Evolutionary conservation across 108 stramenopile species (phyloP).

Genomic region (Nitzschia inconspicua): DNA sequence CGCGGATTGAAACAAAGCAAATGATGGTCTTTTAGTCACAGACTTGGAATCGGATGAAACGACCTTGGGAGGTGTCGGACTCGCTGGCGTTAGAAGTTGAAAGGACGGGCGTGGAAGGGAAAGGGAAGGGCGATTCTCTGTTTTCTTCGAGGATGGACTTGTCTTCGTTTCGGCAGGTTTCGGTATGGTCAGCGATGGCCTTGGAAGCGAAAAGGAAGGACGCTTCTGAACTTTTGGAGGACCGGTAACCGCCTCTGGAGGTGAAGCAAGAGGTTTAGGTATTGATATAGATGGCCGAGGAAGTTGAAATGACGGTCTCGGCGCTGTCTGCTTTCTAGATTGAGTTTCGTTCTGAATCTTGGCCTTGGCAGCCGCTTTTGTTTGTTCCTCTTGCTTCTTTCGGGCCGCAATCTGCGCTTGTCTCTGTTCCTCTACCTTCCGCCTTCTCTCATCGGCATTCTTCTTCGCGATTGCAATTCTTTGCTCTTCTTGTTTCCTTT

Average conservation of each 20-base stretch:
- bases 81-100: too few relatives aligned
- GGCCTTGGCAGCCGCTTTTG: slow-evolving; percentile 15
- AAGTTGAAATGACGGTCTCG: neutral
- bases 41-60: too few relatives aligned
- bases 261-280: too few relatives aligned
- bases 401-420: slow-evolving; percentile 13
- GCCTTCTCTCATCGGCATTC: slow-evolving; percentile 5
- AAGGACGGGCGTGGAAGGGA: too few relatives aligned
- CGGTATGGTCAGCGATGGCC: neutral
- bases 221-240: neutral
- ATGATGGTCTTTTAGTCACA: too few relatives aligned
- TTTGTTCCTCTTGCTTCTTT: slow-evolving; percentile 4
- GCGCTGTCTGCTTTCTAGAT: too few relatives aligned
- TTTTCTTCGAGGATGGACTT: neutral
- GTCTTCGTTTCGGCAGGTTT: neutral
- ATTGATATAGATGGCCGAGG: neutral
- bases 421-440: slow-evolving; percentile 11
- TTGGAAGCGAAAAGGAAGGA: neutral
- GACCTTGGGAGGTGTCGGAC: too few relatives aligned
- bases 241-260: too few relatives aligned
- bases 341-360: slow-evolving; percentile 3
- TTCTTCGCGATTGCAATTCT: slow-evolving; percentile 6
- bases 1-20: too few relatives aligned
- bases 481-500: neutral
- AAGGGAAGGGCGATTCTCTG: too few relatives aligned